These are phyloP conservation scores for Rutidosis leptorrhynchoides DNA, from an alignment of 129 eudicot species.

Conservation along the genomic window DNA sequence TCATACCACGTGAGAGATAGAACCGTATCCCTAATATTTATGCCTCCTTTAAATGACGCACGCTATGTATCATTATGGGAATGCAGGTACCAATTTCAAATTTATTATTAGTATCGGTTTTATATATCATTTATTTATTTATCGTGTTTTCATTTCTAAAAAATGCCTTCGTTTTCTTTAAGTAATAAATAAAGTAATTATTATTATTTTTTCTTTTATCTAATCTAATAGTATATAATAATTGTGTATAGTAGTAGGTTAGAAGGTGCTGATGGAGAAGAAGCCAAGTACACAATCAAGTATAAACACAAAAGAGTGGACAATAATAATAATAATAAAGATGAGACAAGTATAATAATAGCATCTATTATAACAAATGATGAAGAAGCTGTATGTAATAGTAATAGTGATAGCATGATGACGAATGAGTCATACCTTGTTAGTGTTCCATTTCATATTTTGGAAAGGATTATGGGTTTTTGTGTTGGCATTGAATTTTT, in stretches of 20 bases:
- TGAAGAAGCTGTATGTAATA: too few relatives aligned
- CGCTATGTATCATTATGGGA: too few relatives aligned
- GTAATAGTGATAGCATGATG: neutral
- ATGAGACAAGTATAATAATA: neutral
- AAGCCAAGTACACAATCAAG: neutral
- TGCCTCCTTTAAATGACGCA: neutral
- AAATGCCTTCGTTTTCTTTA: too few relatives aligned
- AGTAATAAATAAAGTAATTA: too few relatives aligned
- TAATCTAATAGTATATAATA: too few relatives aligned
- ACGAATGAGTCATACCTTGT: neutral
- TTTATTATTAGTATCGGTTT: too few relatives aligned
- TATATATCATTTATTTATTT: too few relatives aligned
- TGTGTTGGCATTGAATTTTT: neutral
- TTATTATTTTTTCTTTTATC: too few relatives aligned
- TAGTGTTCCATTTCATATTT: neutral
- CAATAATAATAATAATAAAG: neutral
- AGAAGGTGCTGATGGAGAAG: neutral
- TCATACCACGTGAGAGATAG: neutral
- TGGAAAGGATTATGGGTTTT: neutral
- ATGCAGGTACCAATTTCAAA: neutral
- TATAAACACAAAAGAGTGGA: too few relatives aligned
- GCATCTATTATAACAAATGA: neutral
- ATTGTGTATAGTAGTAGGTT: neutral
- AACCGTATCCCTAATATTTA: neutral
- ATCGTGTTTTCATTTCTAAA: too few relatives aligned